phyloP scores from a whole-genome alignment of 1,139 yeast genomes.

The Zygoascus hellenicus region DNA sequence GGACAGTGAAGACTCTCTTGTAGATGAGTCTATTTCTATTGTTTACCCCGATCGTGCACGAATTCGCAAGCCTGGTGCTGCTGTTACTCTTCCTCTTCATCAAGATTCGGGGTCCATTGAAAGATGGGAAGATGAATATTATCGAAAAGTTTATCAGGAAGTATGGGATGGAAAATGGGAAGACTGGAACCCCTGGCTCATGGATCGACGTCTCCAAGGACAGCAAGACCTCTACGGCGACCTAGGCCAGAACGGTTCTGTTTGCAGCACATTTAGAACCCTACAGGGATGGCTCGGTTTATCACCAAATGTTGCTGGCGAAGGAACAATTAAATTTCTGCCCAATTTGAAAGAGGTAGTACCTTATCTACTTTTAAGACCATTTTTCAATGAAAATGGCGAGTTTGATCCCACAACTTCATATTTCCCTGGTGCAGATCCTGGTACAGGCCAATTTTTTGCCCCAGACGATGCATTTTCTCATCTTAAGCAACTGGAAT shows the following conservation, averaged over 20 bases:
- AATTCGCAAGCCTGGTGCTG: slow-evolving; percentile 42
- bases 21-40: slow-evolving; percentile 32
- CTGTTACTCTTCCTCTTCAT: slow-evolving; percentile 39
- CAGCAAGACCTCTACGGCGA: slow-evolving; percentile 9
- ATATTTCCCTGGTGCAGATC: slow-evolving; percentile 9
- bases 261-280: slow-evolving; percentile 35
- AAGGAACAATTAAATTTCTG: slow-evolving; percentile 42
- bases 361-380: slow-evolving; percentile 42
- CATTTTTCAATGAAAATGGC: slow-evolving; percentile 34
- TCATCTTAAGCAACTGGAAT: slow-evolving; percentile 22
- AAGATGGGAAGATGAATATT: slow-evolving; percentile 43
- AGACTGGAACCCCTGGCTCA: slow-evolving; percentile 20
- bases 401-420: slow-evolving; percentile 2
- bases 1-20: slow-evolving; percentile 20
- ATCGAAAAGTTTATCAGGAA: slow-evolving; percentile 37
- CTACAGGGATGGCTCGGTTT: slow-evolving; percentile 48
- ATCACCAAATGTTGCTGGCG: slow-evolving; percentile 38
- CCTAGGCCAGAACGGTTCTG: slow-evolving; percentile 1
- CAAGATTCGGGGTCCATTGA: slow-evolving; percentile 37
- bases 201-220: slow-evolving; percentile 6
- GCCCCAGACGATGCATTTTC: slow-evolving; percentile 16
- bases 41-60: slow-evolving; percentile 54
- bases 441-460: slow-evolving; percentile 9
- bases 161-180: slow-evolving; percentile 44
- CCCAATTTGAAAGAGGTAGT: slow-evolving; percentile 36